Percentiles rank a stretch among this genome's conserved stretches.
These are phyloP conservation scores for Geranomyces michiganensis DNA, from an alignment of 192 early-diverging fungal genomes.

Conservation along the genomic window DNA sequence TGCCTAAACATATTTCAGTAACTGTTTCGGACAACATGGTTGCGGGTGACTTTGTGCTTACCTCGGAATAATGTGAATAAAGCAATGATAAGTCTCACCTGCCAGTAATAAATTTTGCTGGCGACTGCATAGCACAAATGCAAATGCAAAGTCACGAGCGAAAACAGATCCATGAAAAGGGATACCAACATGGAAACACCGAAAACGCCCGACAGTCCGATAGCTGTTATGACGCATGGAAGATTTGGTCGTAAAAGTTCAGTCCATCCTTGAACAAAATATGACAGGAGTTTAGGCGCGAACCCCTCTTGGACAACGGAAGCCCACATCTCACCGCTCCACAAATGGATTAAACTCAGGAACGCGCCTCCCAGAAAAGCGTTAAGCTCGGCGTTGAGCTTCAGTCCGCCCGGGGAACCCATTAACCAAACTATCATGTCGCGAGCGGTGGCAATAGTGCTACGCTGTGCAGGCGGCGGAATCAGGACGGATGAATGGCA, in stretches of 20 bases:
- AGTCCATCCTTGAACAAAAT: conserved; percentile 32
- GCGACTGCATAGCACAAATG: conserved; percentile 96
- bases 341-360: conserved; percentile 81
- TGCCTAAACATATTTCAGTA: conserved; percentile 52
- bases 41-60: conserved; percentile 34
- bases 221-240: conserved; percentile 64
- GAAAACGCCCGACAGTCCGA: conserved; percentile 76
- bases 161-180: conserved; percentile 80
- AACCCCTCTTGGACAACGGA: neutral
- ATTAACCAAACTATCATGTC: conserved; percentile 87
- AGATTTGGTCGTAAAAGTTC: conserved; percentile 38
- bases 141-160: conserved; percentile 86
- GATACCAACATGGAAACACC: conserved; percentile 86
- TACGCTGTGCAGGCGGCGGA: conserved; percentile 44
- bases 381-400: conserved; percentile 89
- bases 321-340: conserved; percentile 68
- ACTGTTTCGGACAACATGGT: neutral
- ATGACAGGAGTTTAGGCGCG: neutral
- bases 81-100: conserved; percentile 78
- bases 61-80: conserved; percentile 93
- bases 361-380: conserved; percentile 91
- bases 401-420: conserved; percentile 91
- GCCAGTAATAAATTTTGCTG: conserved; percentile 91
- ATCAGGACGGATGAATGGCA: neutral
- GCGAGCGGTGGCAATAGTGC: conserved; percentile 72